Evolutionary conservation across 805 yeast species (phyloP), one percentile per base, ranked within the genome.

Genomic region (Kregervanrija pseudodelftensis): DNA sequence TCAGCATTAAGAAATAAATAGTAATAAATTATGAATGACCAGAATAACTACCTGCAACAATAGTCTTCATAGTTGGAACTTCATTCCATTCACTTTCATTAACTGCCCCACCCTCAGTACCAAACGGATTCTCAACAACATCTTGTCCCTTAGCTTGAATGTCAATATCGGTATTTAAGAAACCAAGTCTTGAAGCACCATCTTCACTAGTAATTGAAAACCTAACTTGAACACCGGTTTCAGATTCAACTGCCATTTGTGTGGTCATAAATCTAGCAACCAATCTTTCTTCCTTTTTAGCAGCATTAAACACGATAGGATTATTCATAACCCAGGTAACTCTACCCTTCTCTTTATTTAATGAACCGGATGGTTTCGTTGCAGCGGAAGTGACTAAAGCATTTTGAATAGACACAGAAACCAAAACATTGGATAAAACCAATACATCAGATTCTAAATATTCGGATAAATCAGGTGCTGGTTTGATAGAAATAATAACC

Each of bases 341-440:
- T 64, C 97, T 77, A 53, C 79, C 82, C 58, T 79, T 81, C 42
- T 89, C 97, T 57, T 79, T 83, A 64, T 83, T 87, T 71, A 89
- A 91, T 1, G 95, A 78, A 46, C 97, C 98, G 45, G 85, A 81
- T 5, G 99, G 99, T 60, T 85, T 87, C 3, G 95, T 84, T 49
- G 89, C 80, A 1, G 96, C 97, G 15, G 82, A 72, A 1, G 80
- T 67, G 3, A 83, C 74, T 13, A 77, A 73, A 10, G 85, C 82
- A 33, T 82, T 84, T 13, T 72, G 68, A 43, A 83, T 68, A 3
- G 84, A 73, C 5, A 80, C 86, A 8, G 82, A 72, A 7, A 85
- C 71, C 34, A 75, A 69, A 42, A 84, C 64, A 53, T 83, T 79
- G n/a, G 80, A 68, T 39, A 86, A 71, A 48, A 59, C 61, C 11